Conservation (phyloP, 768 basidiomycete species). For the Mycena olivaceomarginata region DNA sequence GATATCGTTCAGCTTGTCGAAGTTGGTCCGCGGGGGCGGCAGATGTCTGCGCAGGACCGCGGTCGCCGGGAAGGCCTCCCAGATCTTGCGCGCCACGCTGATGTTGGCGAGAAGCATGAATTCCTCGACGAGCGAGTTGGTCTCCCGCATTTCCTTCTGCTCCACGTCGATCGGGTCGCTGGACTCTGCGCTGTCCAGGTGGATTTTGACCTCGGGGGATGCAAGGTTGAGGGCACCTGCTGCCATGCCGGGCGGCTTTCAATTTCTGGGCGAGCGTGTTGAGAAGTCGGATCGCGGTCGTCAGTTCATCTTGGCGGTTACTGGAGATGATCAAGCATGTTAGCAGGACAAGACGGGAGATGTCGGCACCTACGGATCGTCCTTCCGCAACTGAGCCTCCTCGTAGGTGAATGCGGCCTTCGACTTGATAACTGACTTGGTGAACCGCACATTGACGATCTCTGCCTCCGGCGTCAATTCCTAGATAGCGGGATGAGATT, state of each 20-base stretch:
- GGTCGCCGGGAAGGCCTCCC: conserved; percentile 96
- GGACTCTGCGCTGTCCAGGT: conserved; percentile 94
- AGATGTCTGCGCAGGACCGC: conserved; percentile 96
- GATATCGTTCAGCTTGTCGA: conserved; percentile 96
- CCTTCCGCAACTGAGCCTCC: conserved; percentile 95
- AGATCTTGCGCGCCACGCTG: conserved; percentile 93
- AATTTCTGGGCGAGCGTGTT: conserved; percentile 92
- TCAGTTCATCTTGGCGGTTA: conserved; percentile 86
- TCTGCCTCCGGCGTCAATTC: conserved; percentile 93
- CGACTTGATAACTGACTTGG: conserved; percentile 97
- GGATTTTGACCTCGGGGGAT: conserved; percentile 98
- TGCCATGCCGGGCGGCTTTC: conserved; percentile 89
- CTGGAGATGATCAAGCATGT: conserved; percentile 61
- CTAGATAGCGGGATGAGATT: conserved; percentile 62
- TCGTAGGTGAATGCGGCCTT: conserved; percentile 98
- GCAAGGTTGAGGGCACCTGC: conserved; percentile 99
- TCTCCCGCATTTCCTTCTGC: conserved; percentile 94
- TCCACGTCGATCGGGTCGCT: conserved; percentile 98
- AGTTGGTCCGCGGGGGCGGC: conserved; percentile 94
- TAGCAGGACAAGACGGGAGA: conserved; percentile 1
- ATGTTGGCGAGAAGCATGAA: conserved; percentile 99
- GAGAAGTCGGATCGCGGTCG: conserved; percentile 90
- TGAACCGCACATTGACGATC: conserved; percentile 93
- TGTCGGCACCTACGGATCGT: conserved; percentile 81
- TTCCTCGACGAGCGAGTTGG: conserved; percentile 97